Base-by-base conservation (phyloP, 2,329 filamentous ascomycete genomes). In the Zarea fungicola region DNA sequence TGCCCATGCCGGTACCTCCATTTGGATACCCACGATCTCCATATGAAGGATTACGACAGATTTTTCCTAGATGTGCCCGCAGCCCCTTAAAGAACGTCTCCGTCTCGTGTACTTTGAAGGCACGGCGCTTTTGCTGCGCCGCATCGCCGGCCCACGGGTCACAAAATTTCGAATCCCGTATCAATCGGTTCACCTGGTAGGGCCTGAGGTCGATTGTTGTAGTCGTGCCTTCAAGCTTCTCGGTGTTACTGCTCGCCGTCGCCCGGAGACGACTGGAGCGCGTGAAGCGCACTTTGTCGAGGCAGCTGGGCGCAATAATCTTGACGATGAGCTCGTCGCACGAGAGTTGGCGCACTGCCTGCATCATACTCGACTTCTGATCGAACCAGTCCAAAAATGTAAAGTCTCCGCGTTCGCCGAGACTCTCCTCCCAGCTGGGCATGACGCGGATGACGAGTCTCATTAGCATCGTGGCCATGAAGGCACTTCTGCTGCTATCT, bases 361-460 rank as follows among this genome's bases (percentile, higher is more conserved):
- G 16, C 13, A 64, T 52, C 11, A 72, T 60, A 14, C 49, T 53
- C 2, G 64, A 62, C 0, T 48, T 36, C 7, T 49, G 25, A 4
- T 52, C 25, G 52, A 74, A 67, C 54, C 72, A 69, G 49, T 65
- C 50, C 44, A 64, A 55, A 44, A 71, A 67, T 3, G 66, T 68
- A 29, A 69, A 63, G 9, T 25, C n/a, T 19, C 48, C 50, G 3
- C 19, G 31, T 16, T 40, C 21, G 32, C 18, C 8, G 21, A 21
- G 3, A 46, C 5, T 14, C 10, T 13, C n/a, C 23, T 49, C 47
- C 47, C 47, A 54, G 14, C 40, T 52, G 2, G 69, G 69, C 14
- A 62, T 61, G 40, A 77, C 55, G 28, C 71, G 64, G 40, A 78
- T 59, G 3, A 64, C 69, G 21, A 78, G 56, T 1, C 66, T 74